Base-by-base conservation (phyloP, 2,329 filamentous ascomycete genomes). In the Purpureocillium lavendulum region DNA sequence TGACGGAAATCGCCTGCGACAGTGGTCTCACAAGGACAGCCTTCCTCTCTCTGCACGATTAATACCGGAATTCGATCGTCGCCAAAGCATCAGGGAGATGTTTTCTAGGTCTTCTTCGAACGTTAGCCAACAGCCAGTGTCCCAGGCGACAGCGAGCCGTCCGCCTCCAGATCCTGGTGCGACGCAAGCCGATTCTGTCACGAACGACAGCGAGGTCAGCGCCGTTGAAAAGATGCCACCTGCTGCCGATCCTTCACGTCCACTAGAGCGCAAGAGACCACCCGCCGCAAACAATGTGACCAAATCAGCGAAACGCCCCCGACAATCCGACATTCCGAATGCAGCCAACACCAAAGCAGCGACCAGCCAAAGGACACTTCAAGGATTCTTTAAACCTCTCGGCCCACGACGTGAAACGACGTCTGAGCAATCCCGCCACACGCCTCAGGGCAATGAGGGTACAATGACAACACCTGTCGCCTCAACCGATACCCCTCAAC, bases 61-160 rank as follows among this genome's bases (percentile, higher is more conserved):
- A 9, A 83, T 96, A 40, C 83, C 87, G 2, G 89, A 96, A 51
- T 97, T 97, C 50, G 79, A 89, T 54, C 81, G 82, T 43, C 78
- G 92, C 15, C 77, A 78, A 48, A 95, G 70, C 56, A 96, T 98
- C 54, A 86, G 83, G 50, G 88, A 94, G 54, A 97, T 98, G 92
- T 96, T 97, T 56, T 39, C 41, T 30, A 70, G 69, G 43, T 55
- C 70, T 41, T 11, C 36, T 6, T 49, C 11, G 4, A 13, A 12
- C 21, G 21, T n/a, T n/a, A n/a, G 21, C 6, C 21, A 26, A 10
- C 21, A 26, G 10, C 10, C 21, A 26, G 6, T 26, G 6, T 26
- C 21, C 5, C 21, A 26, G 21, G 10, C 5, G 10, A 5, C 21
- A 10, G 21, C 6, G 6, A 26, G 21, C 21, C 10, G 10, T 10